phyloP scores from a whole-genome alignment of 2,329 filamentous ascomycete species.

The Diaporthe caulivora region DNA sequence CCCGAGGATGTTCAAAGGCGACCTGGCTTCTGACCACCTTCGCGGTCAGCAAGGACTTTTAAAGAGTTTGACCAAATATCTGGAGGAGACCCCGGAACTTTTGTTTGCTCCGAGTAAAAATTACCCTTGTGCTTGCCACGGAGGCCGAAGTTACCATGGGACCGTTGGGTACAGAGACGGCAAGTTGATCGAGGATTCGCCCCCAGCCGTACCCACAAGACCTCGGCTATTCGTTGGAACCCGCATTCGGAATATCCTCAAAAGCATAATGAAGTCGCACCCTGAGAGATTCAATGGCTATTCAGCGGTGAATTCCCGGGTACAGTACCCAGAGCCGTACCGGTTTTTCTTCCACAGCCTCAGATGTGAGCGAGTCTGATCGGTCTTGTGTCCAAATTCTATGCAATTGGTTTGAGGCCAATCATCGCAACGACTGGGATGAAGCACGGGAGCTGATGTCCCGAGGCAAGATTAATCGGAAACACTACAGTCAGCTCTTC shows the following conservation, averaged over 20 bases:
- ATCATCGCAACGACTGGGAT: background rate
- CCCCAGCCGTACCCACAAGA: background rate
- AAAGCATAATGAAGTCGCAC: background rate
- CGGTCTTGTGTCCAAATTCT: background rate
- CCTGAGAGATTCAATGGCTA: background rate
- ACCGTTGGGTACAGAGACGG: background rate
- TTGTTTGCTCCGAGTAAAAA: rapidly evolving
- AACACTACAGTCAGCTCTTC: background rate
- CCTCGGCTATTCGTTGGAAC: background rate
- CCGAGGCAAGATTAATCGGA: background rate
- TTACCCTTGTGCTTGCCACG: background rate
- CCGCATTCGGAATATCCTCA: background rate
- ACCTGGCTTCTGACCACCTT: background rate
- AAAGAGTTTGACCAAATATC: background rate
- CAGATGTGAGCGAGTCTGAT: background rate
- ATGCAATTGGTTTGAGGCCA: background rate
- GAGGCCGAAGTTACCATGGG: background rate
- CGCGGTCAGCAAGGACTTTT: background rate
- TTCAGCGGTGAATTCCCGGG: background rate
- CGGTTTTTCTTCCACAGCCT: background rate
- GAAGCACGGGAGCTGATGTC: background rate
- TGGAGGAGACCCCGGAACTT: background rate
- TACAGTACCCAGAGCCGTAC: background rate
- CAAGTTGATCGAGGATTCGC: background rate
- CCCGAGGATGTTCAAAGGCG: background rate